A percentile compares a stretch with the other conserved stretches of the same genome.
These are phyloP conservation scores for Metarhizium rileyi DNA, from an alignment of 2,329 filamentous ascomycete genomes.

Conservation along the genomic window DNA sequence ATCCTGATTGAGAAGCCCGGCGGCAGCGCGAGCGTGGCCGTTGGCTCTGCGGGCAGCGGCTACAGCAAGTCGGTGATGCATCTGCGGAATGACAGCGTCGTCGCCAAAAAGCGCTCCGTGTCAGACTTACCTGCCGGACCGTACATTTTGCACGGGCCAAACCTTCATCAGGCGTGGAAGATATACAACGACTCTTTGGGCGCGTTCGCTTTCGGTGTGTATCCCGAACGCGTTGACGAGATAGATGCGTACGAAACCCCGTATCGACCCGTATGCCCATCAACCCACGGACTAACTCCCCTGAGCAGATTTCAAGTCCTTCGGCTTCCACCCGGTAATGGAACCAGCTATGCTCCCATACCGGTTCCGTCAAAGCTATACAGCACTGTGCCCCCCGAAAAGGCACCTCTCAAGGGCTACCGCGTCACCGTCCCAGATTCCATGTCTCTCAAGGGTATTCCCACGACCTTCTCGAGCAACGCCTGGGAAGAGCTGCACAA, in stretches of 20 bases:
- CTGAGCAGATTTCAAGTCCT: conserved; percentile 2
- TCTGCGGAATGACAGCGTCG: conserved; percentile 13
- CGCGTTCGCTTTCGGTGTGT: conserved; percentile 27
- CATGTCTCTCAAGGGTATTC: conserved; percentile 34
- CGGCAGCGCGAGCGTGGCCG: conserved; percentile 8
- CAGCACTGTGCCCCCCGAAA: conserved; percentile 14
- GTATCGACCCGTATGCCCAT: background rate
- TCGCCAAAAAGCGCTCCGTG: conserved; percentile 8
- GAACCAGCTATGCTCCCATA: conserved; percentile 15
- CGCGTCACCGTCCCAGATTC: conserved; percentile 27
- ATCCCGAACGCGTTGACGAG: conserved; percentile 20
- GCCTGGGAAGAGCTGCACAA: conserved; percentile 47
- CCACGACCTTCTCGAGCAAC: conserved; percentile 46
- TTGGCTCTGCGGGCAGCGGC: background rate
- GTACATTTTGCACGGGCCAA: conserved; percentile 31
- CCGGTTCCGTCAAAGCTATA: conserved; percentile 31
- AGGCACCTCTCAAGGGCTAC: conserved; percentile 26
- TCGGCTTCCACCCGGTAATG: background rate
- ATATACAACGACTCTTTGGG: conserved; percentile 28
- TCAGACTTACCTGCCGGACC: conserved; percentile 27
- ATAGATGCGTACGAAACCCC: background rate
- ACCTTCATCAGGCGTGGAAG: conserved; percentile 31
- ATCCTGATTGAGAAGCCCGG: conserved; percentile 29
- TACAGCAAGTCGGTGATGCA: conserved; percentile 4
- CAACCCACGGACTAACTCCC: background rate